Conservation (phyloP, 2,329 filamentous ascomycete genomes). For the Hymenotorrendiella dingleyae region DNA sequence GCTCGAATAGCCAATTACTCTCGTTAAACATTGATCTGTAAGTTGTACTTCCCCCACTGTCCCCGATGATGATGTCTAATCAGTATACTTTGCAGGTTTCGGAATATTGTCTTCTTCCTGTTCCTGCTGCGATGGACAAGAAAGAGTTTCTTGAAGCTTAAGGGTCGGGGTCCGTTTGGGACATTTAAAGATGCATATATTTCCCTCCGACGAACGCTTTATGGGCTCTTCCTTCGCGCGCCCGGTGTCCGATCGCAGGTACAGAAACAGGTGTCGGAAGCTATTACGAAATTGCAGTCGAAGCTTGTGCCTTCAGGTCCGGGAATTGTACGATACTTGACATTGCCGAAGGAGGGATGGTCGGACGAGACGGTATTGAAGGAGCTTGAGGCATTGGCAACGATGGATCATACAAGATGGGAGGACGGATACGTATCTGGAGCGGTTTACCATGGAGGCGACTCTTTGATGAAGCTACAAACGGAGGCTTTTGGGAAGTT, state of each 20-base stretch:
- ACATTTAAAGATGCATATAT: slow-evolving; percentile 70
- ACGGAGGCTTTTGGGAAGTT: slow-evolving; percentile 91
- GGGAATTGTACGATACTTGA: slow-evolving; percentile 65
- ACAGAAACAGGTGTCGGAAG: slow-evolving; percentile 74
- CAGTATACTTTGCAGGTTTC: slow-evolving; percentile 48
- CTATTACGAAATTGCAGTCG: slow-evolving; percentile 71
- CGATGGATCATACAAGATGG: slow-evolving; percentile 92
- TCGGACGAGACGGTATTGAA: slow-evolving; percentile 68
- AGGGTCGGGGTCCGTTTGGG: slow-evolving; percentile 81
- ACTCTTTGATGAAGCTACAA: slow-evolving; percentile 75
- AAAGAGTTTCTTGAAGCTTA: slow-evolving; percentile 75
- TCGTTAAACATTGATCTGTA: slow-evolving; percentile 65
- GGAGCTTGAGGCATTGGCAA: slow-evolving; percentile 72
- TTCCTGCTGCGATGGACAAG: slow-evolving; percentile 82
- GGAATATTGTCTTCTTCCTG: slow-evolving; percentile 82
- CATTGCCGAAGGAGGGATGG: slow-evolving; percentile 80
- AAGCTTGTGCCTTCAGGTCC: slow-evolving; percentile 75
- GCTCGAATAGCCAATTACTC: slow-evolving; percentile 49
- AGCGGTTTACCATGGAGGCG: slow-evolving; percentile 92
- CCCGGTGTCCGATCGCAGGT: slow-evolving; percentile 85
- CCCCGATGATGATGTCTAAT: not conserved
- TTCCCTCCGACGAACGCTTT: slow-evolving; percentile 65
- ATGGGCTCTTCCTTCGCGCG: slow-evolving; percentile 77
- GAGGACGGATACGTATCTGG: slow-evolving; percentile 93
- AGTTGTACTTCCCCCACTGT: slow-evolving; percentile 31